Evolutionary conservation across 1,139 yeast genomes (phyloP), one percentile per base, ranked within the genome.

Genomic region (Yamadazyma trypodendri): DNA sequence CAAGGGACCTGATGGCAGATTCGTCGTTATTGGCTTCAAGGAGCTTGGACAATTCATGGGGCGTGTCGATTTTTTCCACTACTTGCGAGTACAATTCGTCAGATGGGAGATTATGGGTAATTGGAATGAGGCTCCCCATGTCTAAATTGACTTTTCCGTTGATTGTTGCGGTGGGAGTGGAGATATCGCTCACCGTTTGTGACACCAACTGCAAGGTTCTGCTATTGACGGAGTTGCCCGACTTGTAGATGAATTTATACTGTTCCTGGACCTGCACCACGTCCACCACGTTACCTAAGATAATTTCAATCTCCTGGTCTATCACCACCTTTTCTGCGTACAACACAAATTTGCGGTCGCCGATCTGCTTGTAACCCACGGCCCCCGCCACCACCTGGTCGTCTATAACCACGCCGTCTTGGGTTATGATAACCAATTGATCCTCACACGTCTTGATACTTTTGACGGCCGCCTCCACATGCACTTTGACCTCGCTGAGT

Each of bases 1-100:
- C 54, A 5, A 64, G 51, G n/a, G 60, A 54, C 48, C 67, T 72
- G 31, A 75, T 63, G 37, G 44, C 58, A 15, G 42, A 54, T 37
- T 61, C 64, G 35, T 65, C 55, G 36, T 56, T 53, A 45, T 63
- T 68, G 36, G 65, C 53, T 5, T 61, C 50, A 10, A 64, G 32
- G 36, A 60, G 34, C 41, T 40, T 38, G 10, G 63, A 31, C 36
- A 60, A 33, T 40, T 41, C 41, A 13, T 50, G 41, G 7, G 35
- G 30, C 6, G 25, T 23, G 38, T 38, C 36, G 20, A 36, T 34
- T 6, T 12, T 11, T 14, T 34, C 24, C 33, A 33, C 24, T 21
- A 37, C 24, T 13, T 33, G 24, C 15, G 32, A 24, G 12, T 24
- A 18, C n/a, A 42, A 32, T 13, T 37, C 35, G 4, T 40, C 42